A percentile compares a stretch with the other conserved stretches of the same genome.
These are phyloP conservation scores for Lepidium sativum DNA, from an alignment of 345 rosid genomes.

Conservation along the genomic window DNA sequence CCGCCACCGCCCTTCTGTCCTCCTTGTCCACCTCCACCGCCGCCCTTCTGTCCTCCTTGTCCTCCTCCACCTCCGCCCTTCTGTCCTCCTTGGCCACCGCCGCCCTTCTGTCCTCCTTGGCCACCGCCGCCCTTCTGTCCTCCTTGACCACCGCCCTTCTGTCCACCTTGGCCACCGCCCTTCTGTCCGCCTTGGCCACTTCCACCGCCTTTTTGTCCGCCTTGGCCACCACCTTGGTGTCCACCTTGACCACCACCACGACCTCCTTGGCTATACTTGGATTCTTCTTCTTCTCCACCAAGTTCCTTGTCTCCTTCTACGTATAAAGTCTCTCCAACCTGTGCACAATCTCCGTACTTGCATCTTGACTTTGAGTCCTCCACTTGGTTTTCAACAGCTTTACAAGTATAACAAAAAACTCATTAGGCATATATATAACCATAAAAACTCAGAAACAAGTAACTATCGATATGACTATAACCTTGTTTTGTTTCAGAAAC, in stretches of 20 bases:
- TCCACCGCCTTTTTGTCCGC: too few species aligned
- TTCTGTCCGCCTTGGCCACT: too few species aligned
- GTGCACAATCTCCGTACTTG: slow-evolving; percentile 5
- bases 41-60: too few species aligned
- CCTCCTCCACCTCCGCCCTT: too few species aligned
- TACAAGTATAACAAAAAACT: not conserved
- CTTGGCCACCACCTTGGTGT: not conserved
- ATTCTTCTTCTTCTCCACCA: slow-evolving; percentile 12
- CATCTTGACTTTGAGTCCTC: slow-evolving; percentile 9
- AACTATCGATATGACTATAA: not conserved
- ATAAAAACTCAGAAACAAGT: not conserved
- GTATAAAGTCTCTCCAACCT: not conserved
- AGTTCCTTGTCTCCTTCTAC: not conserved
- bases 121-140: too few species aligned
- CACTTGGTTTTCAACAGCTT: slow-evolving; percentile 8
- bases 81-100: too few species aligned
- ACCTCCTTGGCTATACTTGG: slow-evolving; percentile 10
- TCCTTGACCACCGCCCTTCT: too few species aligned
- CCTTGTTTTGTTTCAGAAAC: slow-evolving; percentile 20
- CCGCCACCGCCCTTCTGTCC: too few species aligned
- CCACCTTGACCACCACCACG: too few species aligned
- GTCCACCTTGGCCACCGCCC: too few species aligned
- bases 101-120: too few species aligned
- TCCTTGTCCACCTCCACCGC: too few species aligned
- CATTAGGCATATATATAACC: not conserved